Percentiles rank a stretch among this genome's conserved stretches.
phyloP scores from a whole-genome alignment of 2,329 filamentous ascomycete species.

The Neurospora sp. region DNA sequence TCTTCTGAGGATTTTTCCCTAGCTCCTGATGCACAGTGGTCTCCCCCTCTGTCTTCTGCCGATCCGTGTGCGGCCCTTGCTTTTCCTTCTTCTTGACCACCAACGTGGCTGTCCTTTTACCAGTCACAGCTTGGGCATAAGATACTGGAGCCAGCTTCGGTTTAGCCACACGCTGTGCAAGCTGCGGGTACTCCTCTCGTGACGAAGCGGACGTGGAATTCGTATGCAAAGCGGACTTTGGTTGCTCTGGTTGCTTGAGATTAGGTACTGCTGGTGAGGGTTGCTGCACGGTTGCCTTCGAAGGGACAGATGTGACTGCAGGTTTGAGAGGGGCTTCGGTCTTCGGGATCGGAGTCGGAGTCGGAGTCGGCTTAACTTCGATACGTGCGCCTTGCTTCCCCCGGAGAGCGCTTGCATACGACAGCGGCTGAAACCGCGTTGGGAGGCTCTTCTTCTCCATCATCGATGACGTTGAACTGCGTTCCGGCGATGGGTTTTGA shows the following conservation, averaged over 20 bases:
- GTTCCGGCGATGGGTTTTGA: not conserved
- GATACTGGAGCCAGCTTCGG: not conserved
- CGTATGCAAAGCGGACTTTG: not conserved
- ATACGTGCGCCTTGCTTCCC: not conserved
- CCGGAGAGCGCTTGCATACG: not conserved
- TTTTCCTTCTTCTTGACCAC: not conserved
- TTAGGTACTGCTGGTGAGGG: not conserved
- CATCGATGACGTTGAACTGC: not conserved
- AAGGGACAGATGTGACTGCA: not conserved
- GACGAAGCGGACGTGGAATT: not conserved
- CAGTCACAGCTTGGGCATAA: constrained; percentile 3
- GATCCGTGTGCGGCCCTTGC: not conserved
- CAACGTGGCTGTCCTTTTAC: not conserved
- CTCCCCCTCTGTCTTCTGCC: not conserved
- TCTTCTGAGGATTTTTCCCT: not conserved
- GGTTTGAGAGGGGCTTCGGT: not conserved
- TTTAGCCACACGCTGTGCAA: not conserved
- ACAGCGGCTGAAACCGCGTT: not conserved
- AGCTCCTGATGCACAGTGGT: not conserved
- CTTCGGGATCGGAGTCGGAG: not conserved
- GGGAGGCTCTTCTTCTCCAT: not conserved
- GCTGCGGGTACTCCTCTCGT: not conserved
- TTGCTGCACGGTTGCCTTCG: not conserved
- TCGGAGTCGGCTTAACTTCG: not conserved
- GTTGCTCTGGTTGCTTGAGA: not conserved